Percentiles rank a stretch among this genome's conserved stretches.
Evolutionary conservation across 805 yeast genomes (phyloP).

Genomic region (Saturnispora saitoi): DNA sequence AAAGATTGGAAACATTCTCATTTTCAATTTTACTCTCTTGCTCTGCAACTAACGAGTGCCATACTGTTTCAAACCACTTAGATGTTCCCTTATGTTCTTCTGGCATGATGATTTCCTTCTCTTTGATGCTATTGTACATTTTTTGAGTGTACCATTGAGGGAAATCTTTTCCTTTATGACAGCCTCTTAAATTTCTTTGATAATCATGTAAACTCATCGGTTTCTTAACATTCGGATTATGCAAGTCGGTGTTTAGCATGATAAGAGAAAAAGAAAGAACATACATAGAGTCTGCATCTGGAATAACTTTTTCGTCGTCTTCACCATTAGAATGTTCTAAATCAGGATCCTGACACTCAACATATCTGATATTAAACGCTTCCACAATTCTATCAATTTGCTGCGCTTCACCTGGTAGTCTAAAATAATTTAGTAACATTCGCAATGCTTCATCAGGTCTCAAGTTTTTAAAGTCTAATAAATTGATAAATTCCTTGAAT

Average conservation of each 20-base stretch:
- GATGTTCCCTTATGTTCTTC: constrained; percentile 94
- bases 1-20: constrained; percentile 10
- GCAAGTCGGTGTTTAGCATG: constrained; percentile 88
- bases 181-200: constrained; percentile 70
- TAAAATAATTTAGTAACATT: constrained; percentile 67
- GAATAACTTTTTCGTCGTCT: constrained; percentile 44
- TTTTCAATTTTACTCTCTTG: constrained; percentile 28
- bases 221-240: constrained; percentile 84
- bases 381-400: constrained; percentile 92
- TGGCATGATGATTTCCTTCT: constrained; percentile 91
- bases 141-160: constrained; percentile 78
- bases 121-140: constrained; percentile 72
- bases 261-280: constrained; percentile 86
- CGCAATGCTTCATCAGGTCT: constrained; percentile 93
- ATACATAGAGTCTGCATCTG: constrained; percentile 81
- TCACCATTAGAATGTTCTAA: constrained; percentile 17
- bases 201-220: constrained; percentile 88
- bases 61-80: constrained; percentile 81
- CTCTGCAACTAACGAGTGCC: constrained; percentile 62
- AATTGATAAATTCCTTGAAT: constrained; percentile 52
- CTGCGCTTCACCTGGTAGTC: constrained; percentile 96
- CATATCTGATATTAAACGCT: constrained; percentile 73
- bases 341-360: constrained; percentile 41
- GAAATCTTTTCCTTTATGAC: constrained; percentile 66
- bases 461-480: constrained; percentile 66